These are phyloP conservation scores for Aspergillus sp. DNA, from an alignment of 2,329 filamentous ascomycete genomes.

Conservation along the genomic window DNA sequence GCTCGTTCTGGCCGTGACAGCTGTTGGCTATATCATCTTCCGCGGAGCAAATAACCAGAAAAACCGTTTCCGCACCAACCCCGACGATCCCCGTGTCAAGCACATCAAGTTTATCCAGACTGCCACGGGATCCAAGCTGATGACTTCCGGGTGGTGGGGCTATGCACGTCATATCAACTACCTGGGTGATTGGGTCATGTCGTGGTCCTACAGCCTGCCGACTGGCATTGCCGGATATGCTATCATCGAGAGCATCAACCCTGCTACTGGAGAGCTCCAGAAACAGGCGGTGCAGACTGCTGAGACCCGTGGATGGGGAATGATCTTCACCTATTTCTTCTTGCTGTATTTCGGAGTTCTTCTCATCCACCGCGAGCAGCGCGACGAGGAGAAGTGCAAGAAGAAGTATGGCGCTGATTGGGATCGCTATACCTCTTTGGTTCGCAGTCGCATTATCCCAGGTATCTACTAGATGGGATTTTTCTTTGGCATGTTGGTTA, in stretches of 20 bases:
- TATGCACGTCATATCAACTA: constrained; percentile 92
- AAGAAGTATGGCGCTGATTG: constrained; percentile 92
- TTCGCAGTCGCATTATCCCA: constrained; percentile 79
- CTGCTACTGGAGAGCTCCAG: constrained; percentile 60
- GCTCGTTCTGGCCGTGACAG: constrained; percentile 66
- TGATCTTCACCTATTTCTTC: constrained; percentile 92
- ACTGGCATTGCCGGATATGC: constrained; percentile 82
- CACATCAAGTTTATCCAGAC: constrained; percentile 88
- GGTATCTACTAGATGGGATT: constrained; percentile 65
- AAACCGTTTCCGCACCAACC: constrained; percentile 88
- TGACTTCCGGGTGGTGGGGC: constrained; percentile 92
- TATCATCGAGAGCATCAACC: constrained; percentile 54
- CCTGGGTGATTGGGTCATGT: constrained; percentile 90
- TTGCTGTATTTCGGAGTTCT: constrained; percentile 86
- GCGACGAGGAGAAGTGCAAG: constrained; percentile 88
- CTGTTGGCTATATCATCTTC: constrained; percentile 84
- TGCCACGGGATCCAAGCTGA: constrained; percentile 72
- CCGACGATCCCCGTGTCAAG: constrained; percentile 72
- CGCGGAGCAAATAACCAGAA: constrained; percentile 92
- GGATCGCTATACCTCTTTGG: constrained; percentile 81
- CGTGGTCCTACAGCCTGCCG: constrained; percentile 85
- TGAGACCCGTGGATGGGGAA: constrained; percentile 76
- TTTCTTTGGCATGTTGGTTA: not conserved
- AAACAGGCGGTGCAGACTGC: constrained; percentile 72
- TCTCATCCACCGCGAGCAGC: constrained; percentile 78